Percentiles rank a stretch among this genome's conserved stretches.
These are phyloP conservation scores for Fusarium hainanense DNA, from an alignment of 2,329 filamentous ascomycete species.

Conservation along the genomic window DNA sequence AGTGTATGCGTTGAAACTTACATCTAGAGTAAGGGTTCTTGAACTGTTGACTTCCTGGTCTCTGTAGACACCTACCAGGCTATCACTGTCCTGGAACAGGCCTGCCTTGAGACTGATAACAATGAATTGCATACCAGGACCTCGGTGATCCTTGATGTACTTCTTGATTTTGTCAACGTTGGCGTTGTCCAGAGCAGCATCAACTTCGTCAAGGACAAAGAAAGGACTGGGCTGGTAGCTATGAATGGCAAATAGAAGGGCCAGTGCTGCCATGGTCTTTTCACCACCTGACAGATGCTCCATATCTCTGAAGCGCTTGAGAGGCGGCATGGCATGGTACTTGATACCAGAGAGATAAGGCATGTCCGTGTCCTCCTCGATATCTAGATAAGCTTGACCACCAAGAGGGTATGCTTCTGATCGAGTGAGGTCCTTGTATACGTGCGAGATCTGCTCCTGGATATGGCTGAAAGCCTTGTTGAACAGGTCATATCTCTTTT, in stretches of 20 bases:
- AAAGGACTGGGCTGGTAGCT: slow-evolving; percentile 96
- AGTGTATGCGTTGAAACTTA: slow-evolving; percentile 64
- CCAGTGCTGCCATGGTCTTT: slow-evolving; percentile 98
- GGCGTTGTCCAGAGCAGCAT: slow-evolving; percentile 96
- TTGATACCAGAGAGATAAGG: slow-evolving; percentile 96
- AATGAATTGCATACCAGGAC: slow-evolving; percentile 98
- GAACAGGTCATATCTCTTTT: slow-evolving; percentile 88
- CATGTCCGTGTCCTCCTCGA: slow-evolving; percentile 93
- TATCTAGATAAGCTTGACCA: slow-evolving; percentile 88
- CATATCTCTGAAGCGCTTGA: slow-evolving; percentile 99
- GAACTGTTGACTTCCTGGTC: slow-evolving; percentile 95
- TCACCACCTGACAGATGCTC: slow-evolving; percentile 97
- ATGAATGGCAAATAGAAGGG: slow-evolving; percentile 96
- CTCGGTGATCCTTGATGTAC: slow-evolving; percentile 93
- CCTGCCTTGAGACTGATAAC: slow-evolving; percentile 97
- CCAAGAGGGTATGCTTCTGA: slow-evolving; percentile 93
- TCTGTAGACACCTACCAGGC: slow-evolving; percentile 92
- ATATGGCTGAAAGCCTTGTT: slow-evolving; percentile 96
- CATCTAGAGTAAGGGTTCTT: slow-evolving; percentile 91
- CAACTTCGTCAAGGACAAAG: slow-evolving; percentile 98
- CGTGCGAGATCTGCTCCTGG: slow-evolving; percentile 89
- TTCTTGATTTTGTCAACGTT: slow-evolving; percentile 97
- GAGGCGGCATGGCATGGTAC: slow-evolving; percentile 97
- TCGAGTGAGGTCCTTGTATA: slow-evolving; percentile 95
- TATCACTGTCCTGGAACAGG: slow-evolving; percentile 96